Evolutionary conservation across 1,284 basidiomycete genomes (phyloP).

Genomic region (Cystobasidium pallidum): DNA sequence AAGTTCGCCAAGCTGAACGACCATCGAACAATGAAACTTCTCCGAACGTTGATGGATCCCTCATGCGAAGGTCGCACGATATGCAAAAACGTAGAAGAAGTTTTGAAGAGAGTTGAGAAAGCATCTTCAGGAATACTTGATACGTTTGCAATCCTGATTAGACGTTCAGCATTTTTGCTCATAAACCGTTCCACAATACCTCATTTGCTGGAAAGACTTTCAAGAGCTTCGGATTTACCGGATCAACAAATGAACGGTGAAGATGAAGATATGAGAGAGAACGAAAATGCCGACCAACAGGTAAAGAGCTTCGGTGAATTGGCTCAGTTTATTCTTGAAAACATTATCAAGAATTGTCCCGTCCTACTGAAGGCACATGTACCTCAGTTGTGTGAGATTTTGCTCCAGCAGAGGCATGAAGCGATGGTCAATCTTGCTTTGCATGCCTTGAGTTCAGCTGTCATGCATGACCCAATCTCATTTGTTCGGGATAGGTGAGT

Average conservation of each 20-base stretch:
- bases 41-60: conserved; percentile 78
- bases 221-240: conserved; percentile 57
- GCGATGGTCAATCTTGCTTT: conserved; percentile 69
- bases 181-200: conserved; percentile 84
- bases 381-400: conserved; percentile 67
- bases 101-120: conserved; percentile 73
- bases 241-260: conserved; percentile 6
- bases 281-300: conserved; percentile 13
- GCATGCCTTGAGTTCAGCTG: conserved; percentile 72
- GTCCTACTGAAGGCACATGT: conserved; percentile 74
- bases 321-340: conserved; percentile 58
- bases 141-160: conserved; percentile 75
- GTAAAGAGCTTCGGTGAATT: conserved; percentile 48
- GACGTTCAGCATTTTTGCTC: conserved; percentile 71
- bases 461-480: conserved; percentile 63
- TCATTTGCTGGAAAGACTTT: conserved; percentile 68
- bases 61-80: conserved; percentile 79
- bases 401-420: conserved; percentile 65
- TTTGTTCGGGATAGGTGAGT: conserved; percentile 70
- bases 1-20: conserved; percentile 87
- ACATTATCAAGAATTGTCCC: conserved; percentile 77
- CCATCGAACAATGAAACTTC: conserved; percentile 77
- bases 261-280: conserved; percentile 5
- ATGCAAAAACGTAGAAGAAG: conserved; percentile 80
- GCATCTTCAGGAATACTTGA: conserved; percentile 65